Conservation (phyloP, 2,329 filamentous ascomycete genomes). For the Diaporthe amygdali region DNA sequence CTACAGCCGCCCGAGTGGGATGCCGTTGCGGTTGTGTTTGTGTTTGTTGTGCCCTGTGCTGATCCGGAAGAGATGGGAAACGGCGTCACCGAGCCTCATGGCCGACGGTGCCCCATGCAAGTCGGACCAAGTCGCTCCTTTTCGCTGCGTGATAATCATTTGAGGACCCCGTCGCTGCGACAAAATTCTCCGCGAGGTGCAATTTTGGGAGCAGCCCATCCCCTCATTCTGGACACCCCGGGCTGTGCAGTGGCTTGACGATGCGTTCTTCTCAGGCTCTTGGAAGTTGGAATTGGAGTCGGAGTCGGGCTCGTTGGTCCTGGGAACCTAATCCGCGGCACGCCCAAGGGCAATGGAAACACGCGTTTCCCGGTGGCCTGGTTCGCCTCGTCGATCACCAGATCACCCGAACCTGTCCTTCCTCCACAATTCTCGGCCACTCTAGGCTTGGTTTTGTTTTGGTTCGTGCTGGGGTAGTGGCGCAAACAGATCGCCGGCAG, state of each 20-base stretch:
- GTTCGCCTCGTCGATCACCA: constrained; percentile 18
- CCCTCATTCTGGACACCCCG: constrained; percentile 4
- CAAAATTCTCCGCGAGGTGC: constrained; percentile 9
- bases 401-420: constrained; percentile 7
- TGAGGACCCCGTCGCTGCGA: constrained; percentile 11
- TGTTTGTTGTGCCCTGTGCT: constrained; percentile 11
- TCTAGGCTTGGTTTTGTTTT: not conserved
- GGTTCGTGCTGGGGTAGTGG: not conserved
- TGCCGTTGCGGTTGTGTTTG: not conserved
- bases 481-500: constrained; percentile 8
- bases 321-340: not conserved
- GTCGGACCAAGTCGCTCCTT: constrained; percentile 12
- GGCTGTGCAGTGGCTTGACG: constrained; percentile 11
- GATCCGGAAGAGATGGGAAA: constrained; percentile 1
- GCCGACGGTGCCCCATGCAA: constrained; percentile 3
- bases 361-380: constrained; percentile 12
- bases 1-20: not conserved
- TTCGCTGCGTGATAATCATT: constrained; percentile 17
- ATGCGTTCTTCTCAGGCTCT: not conserved
- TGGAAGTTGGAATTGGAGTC: not conserved
- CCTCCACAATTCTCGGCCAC: not conserved
- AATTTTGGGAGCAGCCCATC: constrained; percentile 1
- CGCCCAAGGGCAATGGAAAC: not conserved
- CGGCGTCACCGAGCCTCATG: constrained; percentile 9
- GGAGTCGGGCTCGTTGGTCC: not conserved